A percentile compares a stretch with the other conserved stretches of the same genome.
These are phyloP conservation scores for Lavandula angustifolia DNA, from an alignment of 257 asterid genomes.

Conservation along the genomic window DNA sequence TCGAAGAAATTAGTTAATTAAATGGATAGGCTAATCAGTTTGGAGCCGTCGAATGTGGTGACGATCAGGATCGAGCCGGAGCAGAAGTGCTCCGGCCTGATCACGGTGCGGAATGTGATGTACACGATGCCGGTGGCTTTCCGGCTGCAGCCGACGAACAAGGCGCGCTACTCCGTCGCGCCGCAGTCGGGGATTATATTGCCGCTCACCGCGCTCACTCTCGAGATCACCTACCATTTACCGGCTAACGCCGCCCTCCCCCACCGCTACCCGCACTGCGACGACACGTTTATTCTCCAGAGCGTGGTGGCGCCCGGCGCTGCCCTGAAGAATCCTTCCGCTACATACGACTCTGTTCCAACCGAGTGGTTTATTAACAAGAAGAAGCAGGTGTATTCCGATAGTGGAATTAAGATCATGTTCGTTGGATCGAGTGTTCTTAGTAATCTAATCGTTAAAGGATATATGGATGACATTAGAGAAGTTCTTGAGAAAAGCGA, in stretches of 20 bases:
- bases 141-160: conserved; percentile 59
- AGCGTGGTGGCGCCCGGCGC: conserved; percentile 84
- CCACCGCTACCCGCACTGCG: conserved; percentile 53
- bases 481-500: conserved; percentile 69
- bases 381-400: conserved; percentile 83
- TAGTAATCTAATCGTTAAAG: conserved; percentile 45
- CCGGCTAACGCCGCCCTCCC: conserved; percentile 49
- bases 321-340: conserved; percentile 42
- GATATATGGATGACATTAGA: conserved; percentile 70
- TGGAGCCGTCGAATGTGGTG: conserved; percentile 71
- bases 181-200: conserved; percentile 76
- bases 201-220: conserved; percentile 50
- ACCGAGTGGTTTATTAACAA: conserved; percentile 79
- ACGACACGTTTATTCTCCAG: conserved; percentile 59
- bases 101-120: conserved; percentile 72
- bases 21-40: conserved; percentile 73
- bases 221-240: conserved; percentile 56
- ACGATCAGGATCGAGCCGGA: conserved; percentile 61
- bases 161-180: conserved; percentile 44
- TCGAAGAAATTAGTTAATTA: too few species aligned
- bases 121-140: conserved; percentile 89
- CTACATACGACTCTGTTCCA: conserved; percentile 50
- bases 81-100: conserved; percentile 47
- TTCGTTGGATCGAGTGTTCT: conserved; percentile 62
- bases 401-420: conserved; percentile 65